phyloP scores from a whole-genome alignment of 768 basidiomycete genomes.

The Pleurotus giganteus region DNA sequence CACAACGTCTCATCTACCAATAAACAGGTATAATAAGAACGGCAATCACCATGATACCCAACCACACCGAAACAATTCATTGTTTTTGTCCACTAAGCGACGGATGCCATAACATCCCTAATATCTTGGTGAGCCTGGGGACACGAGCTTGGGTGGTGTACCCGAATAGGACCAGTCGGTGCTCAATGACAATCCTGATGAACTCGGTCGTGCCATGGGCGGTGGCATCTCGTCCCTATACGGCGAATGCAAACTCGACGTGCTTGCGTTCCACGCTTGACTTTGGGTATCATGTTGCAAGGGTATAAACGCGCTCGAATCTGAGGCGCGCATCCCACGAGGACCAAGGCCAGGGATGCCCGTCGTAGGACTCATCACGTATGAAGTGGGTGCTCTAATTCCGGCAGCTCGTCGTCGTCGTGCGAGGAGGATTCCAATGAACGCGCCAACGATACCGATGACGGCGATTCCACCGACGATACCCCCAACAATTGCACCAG shows the following conservation, averaged over 20 bases:
- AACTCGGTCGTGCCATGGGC: constrained; percentile 37
- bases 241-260: constrained; percentile 38
- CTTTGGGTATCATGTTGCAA: constrained; percentile 60
- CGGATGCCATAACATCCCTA: not conserved
- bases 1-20: not conserved
- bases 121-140: not conserved
- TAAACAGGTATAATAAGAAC: not conserved
- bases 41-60: not conserved
- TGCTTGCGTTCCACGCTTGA: constrained; percentile 59
- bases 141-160: constrained; percentile 15
- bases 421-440: constrained; percentile 9
- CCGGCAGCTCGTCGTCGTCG: constrained; percentile 4
- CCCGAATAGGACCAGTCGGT: constrained; percentile 33
- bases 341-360: constrained; percentile 21
- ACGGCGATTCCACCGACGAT: constrained; percentile 41
- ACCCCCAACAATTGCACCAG: constrained; percentile 35
- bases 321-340: constrained; percentile 44
- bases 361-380: constrained; percentile 15
- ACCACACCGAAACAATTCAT: not conserved
- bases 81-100: not conserved
- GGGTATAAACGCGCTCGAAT: constrained; percentile 73
- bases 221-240: constrained; percentile 26
- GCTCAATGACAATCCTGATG: constrained; percentile 26
- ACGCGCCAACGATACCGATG: constrained; percentile 35
- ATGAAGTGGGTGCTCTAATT: constrained; percentile 15